Conservation (phyloP, 805 yeast species). For the Metschnikowia noctiluminum region DNA sequence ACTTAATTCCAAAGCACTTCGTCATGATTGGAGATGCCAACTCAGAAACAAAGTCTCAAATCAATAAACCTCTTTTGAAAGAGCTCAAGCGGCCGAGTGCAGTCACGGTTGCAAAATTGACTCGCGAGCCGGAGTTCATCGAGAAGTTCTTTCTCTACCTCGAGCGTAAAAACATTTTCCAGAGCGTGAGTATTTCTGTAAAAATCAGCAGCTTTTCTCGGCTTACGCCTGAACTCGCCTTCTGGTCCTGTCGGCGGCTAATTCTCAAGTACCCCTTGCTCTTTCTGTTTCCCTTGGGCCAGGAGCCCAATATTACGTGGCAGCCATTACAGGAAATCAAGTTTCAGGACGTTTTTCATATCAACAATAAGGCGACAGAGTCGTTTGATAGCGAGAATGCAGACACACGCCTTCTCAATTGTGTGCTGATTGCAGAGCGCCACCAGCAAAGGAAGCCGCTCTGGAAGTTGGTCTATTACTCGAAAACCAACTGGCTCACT, state of each 20-base stretch:
- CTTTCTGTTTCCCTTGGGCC: slow-evolving; percentile 7
- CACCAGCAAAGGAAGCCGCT: slow-evolving; percentile 1
- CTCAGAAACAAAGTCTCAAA: too few species aligned
- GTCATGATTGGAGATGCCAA: too few species aligned
- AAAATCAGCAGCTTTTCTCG: not conserved
- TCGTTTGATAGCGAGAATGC: not conserved
- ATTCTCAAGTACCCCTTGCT: slow-evolving; percentile 11
- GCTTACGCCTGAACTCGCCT: slow-evolving; percentile 3
- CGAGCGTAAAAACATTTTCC: slow-evolving; percentile 7
- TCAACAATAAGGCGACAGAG: slow-evolving; percentile 1
- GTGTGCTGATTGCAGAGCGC: slow-evolving; percentile 1
- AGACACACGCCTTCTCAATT: not conserved
- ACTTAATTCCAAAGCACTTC: too few species aligned
- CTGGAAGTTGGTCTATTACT: slow-evolving; percentile 9
- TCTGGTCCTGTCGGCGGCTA: slow-evolving; percentile 6
- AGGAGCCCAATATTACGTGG: slow-evolving; percentile 7
- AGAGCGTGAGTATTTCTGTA: slow-evolving; percentile 8
- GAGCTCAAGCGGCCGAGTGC: not conserved
- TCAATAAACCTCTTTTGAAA: too few species aligned
- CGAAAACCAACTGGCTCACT: slow-evolving; percentile 9
- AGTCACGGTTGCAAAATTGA: slow-evolving; percentile 4
- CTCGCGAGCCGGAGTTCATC: slow-evolving; percentile 8
- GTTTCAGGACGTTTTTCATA: slow-evolving; percentile 7
- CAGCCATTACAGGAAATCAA: slow-evolving; percentile 7
- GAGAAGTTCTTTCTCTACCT: slow-evolving; percentile 8